Conservation (phyloP, 1,139 yeast species). For the Taphrina wiesneri region DNA sequence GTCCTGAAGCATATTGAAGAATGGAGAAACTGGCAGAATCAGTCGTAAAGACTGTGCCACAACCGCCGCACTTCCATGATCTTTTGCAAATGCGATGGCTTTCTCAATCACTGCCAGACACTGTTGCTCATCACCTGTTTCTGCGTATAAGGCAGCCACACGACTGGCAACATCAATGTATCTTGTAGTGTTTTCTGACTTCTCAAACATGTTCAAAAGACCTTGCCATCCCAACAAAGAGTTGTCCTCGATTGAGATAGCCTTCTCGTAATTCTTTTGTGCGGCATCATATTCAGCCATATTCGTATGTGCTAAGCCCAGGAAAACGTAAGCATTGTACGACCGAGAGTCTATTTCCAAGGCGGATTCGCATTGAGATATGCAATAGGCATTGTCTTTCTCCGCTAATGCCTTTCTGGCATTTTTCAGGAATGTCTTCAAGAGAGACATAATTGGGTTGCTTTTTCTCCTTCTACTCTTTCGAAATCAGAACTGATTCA, state of each 20-base stretch:
- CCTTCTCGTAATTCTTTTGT: constrained; percentile 54
- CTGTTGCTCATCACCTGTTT: constrained; percentile 36
- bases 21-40: constrained; percentile 63
- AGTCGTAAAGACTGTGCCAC: constrained; percentile 54
- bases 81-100: constrained; percentile 40
- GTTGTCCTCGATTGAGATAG: constrained; percentile 58
- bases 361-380: constrained; percentile 20
- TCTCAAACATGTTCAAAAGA: constrained; percentile 56
- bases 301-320: constrained; percentile 60
- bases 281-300: constrained; percentile 53
- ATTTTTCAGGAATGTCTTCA: constrained; percentile 22
- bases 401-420: constrained; percentile 22
- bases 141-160: constrained; percentile 41
- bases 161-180: constrained; percentile 47
- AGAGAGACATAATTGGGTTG: not conserved
- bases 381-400: constrained; percentile 16
- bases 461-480: too few relatives aligned
- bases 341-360: constrained; percentile 57
- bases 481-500: too few relatives aligned
- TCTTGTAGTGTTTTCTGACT: constrained; percentile 50
- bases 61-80: constrained; percentile 43
- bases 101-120: constrained; percentile 36
- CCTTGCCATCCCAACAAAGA: constrained; percentile 83
- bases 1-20: constrained; percentile 60
- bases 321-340: constrained; percentile 60